phyloP scores from a whole-genome alignment of 2,329 filamentous ascomycete species.

The Phyllosticta citriasiana region DNA sequence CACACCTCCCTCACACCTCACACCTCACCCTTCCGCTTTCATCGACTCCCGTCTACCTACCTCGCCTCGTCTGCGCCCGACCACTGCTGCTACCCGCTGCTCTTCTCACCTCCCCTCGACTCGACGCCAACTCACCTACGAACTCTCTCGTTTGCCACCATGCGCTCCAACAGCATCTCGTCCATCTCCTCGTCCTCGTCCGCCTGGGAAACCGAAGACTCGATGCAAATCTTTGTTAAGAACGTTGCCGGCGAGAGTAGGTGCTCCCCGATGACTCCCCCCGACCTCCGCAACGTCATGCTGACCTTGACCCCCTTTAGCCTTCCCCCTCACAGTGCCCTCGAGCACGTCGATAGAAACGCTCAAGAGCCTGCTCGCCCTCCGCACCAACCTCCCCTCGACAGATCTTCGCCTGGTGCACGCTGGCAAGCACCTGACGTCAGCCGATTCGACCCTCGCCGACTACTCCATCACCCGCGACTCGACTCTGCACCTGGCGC shows the following conservation, averaged over 20 bases:
- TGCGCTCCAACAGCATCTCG: conserved; percentile 25
- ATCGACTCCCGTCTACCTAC: background rate
- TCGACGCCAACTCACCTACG: background rate
- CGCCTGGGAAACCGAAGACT: conserved; percentile 38
- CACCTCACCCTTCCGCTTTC: background rate
- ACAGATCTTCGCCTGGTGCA: conserved; percentile 45
- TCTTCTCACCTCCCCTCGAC: background rate
- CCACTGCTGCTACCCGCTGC: background rate
- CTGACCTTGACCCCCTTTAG: conserved; percentile 28
- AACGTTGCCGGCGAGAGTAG: conserved; percentile 48
- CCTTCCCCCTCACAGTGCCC: conserved; percentile 47
- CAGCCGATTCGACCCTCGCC: conserved; percentile 32
- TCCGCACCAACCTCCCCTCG: conserved; percentile 45
- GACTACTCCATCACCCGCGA: conserved; percentile 40
- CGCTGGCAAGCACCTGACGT: conserved; percentile 46
- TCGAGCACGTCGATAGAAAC: conserved; percentile 44
- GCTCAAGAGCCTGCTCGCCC: conserved; percentile 46
- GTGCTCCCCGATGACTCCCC: conserved; percentile 16
- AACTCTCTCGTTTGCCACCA: background rate
- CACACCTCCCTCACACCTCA: background rate
- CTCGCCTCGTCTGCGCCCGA: background rate
- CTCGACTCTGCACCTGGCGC: conserved; percentile 43
- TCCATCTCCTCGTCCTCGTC: conserved; percentile 32
- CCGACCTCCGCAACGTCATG: conserved; percentile 7
- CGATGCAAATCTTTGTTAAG: conserved; percentile 54